phyloP scores from a whole-genome alignment of 2,329 filamentous ascomycete genomes.

The Paecilomyces niveus region DNA sequence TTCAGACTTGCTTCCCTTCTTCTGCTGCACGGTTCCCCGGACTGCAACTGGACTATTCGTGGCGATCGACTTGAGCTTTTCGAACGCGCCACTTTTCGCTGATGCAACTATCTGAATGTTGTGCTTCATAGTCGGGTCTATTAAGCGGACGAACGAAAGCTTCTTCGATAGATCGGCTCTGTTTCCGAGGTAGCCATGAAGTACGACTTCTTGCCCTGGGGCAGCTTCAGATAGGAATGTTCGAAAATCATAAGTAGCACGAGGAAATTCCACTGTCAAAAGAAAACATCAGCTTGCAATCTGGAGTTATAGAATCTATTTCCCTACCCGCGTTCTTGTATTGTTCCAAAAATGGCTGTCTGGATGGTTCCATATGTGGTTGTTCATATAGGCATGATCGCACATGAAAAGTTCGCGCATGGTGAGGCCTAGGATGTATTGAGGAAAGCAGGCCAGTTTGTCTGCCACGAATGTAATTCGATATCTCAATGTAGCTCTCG shows the following conservation, averaged over 20 bases:
- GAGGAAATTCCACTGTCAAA: constrained; percentile 39
- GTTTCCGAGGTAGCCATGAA: constrained; percentile 67
- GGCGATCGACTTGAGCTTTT: constrained; percentile 37
- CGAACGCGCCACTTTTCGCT: constrained; percentile 27
- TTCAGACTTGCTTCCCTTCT: constrained; percentile 26
- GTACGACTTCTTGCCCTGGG: constrained; percentile 38
- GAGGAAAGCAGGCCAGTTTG: constrained; percentile 4
- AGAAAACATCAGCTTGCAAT: constrained; percentile 1
- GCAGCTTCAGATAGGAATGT: constrained; percentile 23
- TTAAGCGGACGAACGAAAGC: constrained; percentile 62
- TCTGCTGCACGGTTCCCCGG: constrained; percentile 40
- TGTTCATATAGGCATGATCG: constrained; percentile 15
- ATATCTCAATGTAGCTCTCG: constrained; percentile 31
- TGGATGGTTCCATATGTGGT: constrained; percentile 4
- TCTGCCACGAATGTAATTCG: constrained; percentile 25
- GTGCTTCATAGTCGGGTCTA: constrained; percentile 35
- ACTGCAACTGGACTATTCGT: constrained; percentile 51
- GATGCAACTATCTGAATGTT: constrained; percentile 46
- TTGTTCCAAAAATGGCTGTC: constrained; percentile 27
- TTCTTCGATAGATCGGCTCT: constrained; percentile 61
- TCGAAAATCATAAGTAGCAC: constrained; percentile 35
- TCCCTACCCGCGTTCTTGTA: constrained; percentile 42
- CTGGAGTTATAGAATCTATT: background rate
- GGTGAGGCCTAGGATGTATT: constrained; percentile 1
- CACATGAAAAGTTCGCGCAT: constrained; percentile 15